Base-by-base conservation (phyloP, 2,329 filamentous ascomycete species). In the Diaporthe sp. region DNA sequence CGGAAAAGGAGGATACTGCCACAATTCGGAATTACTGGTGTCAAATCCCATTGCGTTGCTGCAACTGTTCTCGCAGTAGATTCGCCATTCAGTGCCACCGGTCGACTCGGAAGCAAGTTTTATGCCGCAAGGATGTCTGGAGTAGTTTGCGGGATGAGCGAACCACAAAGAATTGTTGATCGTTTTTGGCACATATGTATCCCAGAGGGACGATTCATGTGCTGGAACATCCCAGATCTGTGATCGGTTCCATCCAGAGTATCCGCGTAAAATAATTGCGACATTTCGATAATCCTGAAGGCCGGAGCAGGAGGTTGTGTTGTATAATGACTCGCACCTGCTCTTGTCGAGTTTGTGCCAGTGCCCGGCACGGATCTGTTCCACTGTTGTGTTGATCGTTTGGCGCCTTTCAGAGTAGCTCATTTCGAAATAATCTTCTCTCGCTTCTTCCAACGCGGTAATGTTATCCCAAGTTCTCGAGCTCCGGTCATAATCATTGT, bases 331-430 rank as follows among this genome's bases (percentile, higher is more conserved):
- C 1, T 2, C 13, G 25, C 58, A 64, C 0, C 6, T 47, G 3
- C 28, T 30, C 7, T 4, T 33, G 40, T 64, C 40, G 25, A 64
- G 58, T 8, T 8, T 30, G 15, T 64, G 25, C 58, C 58, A 64
- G 25, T 5, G 1, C 12, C 58, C 38, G 1, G 30, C n/a, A 2
- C 25, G 40, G 6, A 64, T 64, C 15, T 28, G 13, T 28, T 42
- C 38, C 58, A 47, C 40, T 2, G 40, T 7, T 30, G 1, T n/a
- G 22, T 28, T 13, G 3, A 42, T 40, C 15, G 1, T n/a, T 6
- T 1, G 4, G 13, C n/a, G 42, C 28, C n/a, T 28, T 1, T 42
- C 15, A 3, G 2, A 1, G 19, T 61, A 9, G 1, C 8, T n/a
- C 8, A 2, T 42, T 3, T 42, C 15, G 4, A 28, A 28, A 30